Conservation (phyloP, 2,329 filamentous ascomycete species). For the Pezicula carpinea region DNA sequence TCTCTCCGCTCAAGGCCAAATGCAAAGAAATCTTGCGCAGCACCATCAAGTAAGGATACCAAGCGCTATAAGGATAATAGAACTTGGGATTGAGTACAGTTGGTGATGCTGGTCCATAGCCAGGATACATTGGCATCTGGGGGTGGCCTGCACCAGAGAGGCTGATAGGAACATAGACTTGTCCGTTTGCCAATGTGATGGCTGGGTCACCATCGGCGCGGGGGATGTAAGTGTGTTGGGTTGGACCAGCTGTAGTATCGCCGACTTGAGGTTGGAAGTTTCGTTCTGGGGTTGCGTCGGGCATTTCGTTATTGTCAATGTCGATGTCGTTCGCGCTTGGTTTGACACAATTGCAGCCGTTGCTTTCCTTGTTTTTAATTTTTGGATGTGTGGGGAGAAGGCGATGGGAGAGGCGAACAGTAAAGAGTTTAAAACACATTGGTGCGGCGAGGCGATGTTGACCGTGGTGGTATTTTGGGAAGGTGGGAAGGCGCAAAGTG, state of each 20-base stretch:
- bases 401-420: background rate
- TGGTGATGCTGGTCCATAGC: slow-evolving; percentile 1
- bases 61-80: slow-evolving; percentile 6
- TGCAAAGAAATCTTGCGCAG: background rate
- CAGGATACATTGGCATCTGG: slow-evolving; percentile 2
- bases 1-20: background rate
- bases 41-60: background rate
- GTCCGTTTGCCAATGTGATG: slow-evolving; percentile 14
- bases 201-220: slow-evolving; percentile 26
- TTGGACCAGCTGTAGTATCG: slow-evolving; percentile 51
- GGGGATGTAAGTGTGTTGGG: slow-evolving; percentile 51
- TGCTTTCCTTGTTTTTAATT: no score
- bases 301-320: slow-evolving; percentile 26
- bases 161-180: slow-evolving; percentile 16
- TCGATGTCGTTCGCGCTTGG: background rate
- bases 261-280: slow-evolving; percentile 56
- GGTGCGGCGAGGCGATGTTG: no score
- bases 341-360: background rate
- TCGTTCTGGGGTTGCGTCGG: slow-evolving; percentile 36
- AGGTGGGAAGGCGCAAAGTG: no score
- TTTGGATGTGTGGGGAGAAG: no score
- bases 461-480: no score
- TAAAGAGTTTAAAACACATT: no score
- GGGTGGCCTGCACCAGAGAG: slow-evolving; percentile 5
- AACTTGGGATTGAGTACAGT: slow-evolving; percentile 9